Evolutionary conservation across 139 green algal species (phyloP).

Genomic region (Ettlia oleoabundans): DNA sequence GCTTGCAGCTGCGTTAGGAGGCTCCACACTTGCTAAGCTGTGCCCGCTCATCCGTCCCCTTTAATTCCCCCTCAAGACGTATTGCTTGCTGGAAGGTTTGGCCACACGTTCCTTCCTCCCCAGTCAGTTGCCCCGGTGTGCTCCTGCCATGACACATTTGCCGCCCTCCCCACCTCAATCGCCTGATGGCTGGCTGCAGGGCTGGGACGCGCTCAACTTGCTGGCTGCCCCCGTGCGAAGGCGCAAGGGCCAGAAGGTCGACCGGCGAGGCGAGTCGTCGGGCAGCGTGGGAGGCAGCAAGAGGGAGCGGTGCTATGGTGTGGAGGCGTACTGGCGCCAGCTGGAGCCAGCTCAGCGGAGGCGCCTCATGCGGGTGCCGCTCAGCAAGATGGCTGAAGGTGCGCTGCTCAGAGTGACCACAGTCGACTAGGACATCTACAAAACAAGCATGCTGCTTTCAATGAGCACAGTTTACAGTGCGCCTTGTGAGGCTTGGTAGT

Average conservation of each 20-base stretch:
- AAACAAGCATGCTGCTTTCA: no score
- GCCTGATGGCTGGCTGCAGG: not conserved
- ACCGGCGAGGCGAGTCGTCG: not conserved
- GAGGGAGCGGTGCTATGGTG: conserved; percentile 29
- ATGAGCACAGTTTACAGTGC: no score
- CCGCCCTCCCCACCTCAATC: no score
- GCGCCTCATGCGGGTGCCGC: conserved; percentile 21
- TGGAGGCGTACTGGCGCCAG: conserved; percentile 41
- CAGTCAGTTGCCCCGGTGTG: no score
- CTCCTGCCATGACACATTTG: not conserved
- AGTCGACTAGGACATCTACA: no score
- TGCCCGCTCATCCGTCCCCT: no score
- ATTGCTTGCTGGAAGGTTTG: not conserved
- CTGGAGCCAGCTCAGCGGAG: conserved; percentile 8
- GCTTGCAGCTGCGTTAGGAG: no score
- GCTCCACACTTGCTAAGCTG: no score
- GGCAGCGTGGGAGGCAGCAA: conserved; percentile 21
- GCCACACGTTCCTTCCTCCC: no score
- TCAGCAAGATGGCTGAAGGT: conserved; percentile 37
- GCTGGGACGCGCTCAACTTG: conserved; percentile 29
- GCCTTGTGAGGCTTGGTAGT: no score
- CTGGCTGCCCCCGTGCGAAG: not conserved
- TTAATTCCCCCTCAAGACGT: no score
- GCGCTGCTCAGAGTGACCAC: not conserved
- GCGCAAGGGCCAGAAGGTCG: conserved; percentile 31